A percentile compares a stretch with the other conserved stretches of the same genome.
Conservation (phyloP, 2,329 filamentous ascomycete species). For the Sporothrix brasiliensis region DNA sequence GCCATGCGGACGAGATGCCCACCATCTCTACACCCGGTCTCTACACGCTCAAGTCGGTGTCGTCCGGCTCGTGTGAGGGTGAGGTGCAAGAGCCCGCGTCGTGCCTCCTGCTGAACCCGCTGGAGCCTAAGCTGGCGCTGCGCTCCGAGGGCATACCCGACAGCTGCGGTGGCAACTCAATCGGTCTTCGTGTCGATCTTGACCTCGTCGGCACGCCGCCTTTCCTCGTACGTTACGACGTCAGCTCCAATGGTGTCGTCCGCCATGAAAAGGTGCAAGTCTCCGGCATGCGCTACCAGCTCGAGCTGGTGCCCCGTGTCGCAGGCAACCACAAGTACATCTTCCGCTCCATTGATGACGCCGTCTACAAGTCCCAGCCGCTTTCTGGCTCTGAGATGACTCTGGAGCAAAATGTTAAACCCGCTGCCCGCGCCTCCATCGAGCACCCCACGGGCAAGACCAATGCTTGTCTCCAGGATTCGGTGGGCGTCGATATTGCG, state of each 20-base stretch:
- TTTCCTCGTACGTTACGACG: slow-evolving; percentile 79
- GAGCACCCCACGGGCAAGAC: slow-evolving; percentile 57
- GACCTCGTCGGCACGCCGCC: slow-evolving; percentile 91
- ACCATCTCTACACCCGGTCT: slow-evolving; percentile 76
- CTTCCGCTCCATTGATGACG: slow-evolving; percentile 79
- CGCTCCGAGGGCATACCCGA: slow-evolving; percentile 82
- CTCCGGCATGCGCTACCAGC: slow-evolving; percentile 74
- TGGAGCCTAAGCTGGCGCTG: slow-evolving; percentile 77
- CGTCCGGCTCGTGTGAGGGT: slow-evolving; percentile 79
- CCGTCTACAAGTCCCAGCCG: slow-evolving; percentile 71
- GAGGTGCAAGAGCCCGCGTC: slow-evolving; percentile 92
- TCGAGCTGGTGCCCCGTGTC: slow-evolving; percentile 78
- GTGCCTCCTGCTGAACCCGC: slow-evolving; percentile 88
- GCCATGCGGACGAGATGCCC: slow-evolving; percentile 64
- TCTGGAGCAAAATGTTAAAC: slow-evolving; percentile 89
- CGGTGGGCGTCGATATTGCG: slow-evolving; percentile 71
- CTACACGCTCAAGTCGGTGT: slow-evolving; percentile 80
- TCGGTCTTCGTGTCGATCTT: slow-evolving; percentile 84
- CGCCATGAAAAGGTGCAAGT: slow-evolving; percentile 61
- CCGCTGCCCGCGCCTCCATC: slow-evolving; percentile 80
- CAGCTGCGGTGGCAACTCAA: slow-evolving; percentile 91
- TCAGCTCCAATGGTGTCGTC: slow-evolving; percentile 64
- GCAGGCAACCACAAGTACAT: slow-evolving; percentile 86
- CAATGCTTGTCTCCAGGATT: slow-evolving; percentile 80
- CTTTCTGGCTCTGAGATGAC: slow-evolving; percentile 64